Evolutionary conservation across 2,329 filamentous ascomycete genomes (phyloP).

Genomic region (Trichoderma aggressivum): DNA sequence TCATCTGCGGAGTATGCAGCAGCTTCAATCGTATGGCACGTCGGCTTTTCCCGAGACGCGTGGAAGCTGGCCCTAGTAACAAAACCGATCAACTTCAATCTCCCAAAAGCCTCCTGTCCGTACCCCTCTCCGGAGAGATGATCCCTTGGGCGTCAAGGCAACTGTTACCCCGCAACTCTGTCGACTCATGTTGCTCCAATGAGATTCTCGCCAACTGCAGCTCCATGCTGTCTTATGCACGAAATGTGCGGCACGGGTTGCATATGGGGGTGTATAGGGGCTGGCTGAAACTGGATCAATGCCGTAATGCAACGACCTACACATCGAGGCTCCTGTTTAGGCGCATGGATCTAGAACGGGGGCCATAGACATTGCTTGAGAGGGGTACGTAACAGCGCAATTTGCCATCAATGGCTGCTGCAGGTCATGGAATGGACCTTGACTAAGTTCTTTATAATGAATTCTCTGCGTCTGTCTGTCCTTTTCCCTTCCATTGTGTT

Average conservation of each 20-base stretch:
- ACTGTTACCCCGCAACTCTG: constrained; percentile 2
- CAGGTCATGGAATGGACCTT: background rate
- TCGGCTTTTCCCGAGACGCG: background rate
- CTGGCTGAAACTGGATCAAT: background rate
- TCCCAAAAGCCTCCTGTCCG: background rate
- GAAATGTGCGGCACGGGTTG: background rate
- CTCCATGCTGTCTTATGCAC: background rate
- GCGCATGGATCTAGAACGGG: background rate
- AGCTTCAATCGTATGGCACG: background rate
- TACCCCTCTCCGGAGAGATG: background rate
- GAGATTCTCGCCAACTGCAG: background rate
- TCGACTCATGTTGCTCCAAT: background rate
- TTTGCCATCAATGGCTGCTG: background rate
- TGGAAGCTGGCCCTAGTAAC: background rate
- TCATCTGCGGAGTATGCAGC: background rate
- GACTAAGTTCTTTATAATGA: background rate
- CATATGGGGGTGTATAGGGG: background rate
- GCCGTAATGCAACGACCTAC: background rate
- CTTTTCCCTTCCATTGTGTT: background rate
- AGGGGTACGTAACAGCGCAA: background rate
- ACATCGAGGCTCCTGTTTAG: background rate
- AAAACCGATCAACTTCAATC: background rate
- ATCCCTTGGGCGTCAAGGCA: background rate
- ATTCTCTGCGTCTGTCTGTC: background rate
- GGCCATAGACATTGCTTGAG: background rate